Percentiles rank a stretch among this genome's conserved stretches.
phyloP scores from a whole-genome alignment of 2,329 filamentous ascomycete species.

The Calonectria hongkongensis region DNA sequence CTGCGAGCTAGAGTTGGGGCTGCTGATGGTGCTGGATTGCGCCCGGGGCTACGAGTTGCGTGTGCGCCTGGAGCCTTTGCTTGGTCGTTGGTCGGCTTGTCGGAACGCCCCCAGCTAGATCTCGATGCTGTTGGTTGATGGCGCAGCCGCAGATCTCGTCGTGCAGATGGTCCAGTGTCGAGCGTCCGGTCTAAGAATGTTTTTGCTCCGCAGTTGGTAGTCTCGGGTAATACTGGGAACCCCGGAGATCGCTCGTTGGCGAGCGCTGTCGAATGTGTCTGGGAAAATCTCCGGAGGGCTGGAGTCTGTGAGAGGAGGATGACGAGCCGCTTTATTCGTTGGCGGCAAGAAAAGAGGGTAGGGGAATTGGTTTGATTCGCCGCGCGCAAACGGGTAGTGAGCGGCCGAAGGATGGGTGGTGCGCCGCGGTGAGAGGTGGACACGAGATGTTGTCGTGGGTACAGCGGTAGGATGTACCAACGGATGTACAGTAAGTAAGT shows the following conservation, averaged over 20 bases:
- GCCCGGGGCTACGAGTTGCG: constrained; percentile 8
- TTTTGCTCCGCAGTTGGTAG: constrained; percentile 33
- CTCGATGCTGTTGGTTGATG: constrained; percentile 30
- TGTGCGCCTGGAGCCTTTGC: constrained; percentile 4
- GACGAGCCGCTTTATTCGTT: constrained; percentile 17
- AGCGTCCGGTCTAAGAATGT: constrained; percentile 31
- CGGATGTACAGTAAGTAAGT: not conserved
- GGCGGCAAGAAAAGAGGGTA: constrained; percentile 14
- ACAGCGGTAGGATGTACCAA: not conserved
- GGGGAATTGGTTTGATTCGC: constrained; percentile 7
- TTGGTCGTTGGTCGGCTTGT: constrained; percentile 24
- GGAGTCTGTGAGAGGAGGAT: not conserved
- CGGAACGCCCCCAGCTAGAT: constrained; percentile 20
- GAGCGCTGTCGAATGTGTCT: constrained; percentile 26
- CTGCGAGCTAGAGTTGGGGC: constrained; percentile 21
- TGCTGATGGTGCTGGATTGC: constrained; percentile 15
- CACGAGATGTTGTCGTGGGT: constrained; percentile 15
- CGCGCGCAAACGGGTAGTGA: not conserved
- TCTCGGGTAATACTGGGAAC: constrained; percentile 34
- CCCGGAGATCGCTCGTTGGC: constrained; percentile 26
- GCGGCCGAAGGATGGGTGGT: not conserved
- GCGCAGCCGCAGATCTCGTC: constrained; percentile 34
- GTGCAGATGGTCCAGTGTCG: constrained; percentile 17
- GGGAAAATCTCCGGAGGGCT: constrained; percentile 4
- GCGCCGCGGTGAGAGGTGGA: not conserved